phyloP scores from a whole-genome alignment of 139 green algal genomes.

The Tetradesmus lagerheimii region DNA sequence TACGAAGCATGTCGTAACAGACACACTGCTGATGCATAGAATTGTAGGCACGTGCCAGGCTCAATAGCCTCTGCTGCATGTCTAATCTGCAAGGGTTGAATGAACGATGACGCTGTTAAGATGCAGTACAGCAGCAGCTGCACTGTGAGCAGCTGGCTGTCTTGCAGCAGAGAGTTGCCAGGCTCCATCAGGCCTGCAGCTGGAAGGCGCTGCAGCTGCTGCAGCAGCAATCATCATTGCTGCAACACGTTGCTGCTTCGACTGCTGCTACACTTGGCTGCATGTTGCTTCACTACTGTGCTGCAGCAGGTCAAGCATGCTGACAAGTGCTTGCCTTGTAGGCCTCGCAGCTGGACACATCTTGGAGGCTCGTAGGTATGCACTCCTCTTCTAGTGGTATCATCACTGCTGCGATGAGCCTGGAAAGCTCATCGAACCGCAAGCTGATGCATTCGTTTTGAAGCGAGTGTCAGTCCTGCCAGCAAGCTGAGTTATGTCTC shows the following conservation, averaged over 20 bases:
- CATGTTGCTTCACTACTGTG: background rate
- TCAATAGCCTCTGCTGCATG: background rate
- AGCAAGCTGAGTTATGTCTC: background rate
- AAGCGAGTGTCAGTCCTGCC: background rate
- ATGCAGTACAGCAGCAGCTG: background rate
- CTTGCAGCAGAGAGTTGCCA: background rate
- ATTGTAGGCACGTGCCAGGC: background rate
- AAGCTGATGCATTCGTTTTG: background rate
- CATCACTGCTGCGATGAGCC: conserved; percentile 11
- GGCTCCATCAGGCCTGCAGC: background rate
- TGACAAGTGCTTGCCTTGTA: conserved; percentile 20
- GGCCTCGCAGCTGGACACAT: conserved; percentile 42
- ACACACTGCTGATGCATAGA: background rate
- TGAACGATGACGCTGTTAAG: background rate
- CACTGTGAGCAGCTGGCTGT: no score
- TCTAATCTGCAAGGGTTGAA: no score
- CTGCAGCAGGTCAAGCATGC: background rate
- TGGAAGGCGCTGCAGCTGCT: background rate
- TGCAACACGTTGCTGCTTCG: background rate
- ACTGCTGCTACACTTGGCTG: background rate
- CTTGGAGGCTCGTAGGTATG: conserved; percentile 17
- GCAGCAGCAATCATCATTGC: background rate
- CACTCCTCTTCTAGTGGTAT: conserved; percentile 25
- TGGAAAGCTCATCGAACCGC: background rate
- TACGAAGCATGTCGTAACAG: no score